Conservation (phyloP, 768 basidiomycete species). For the Rhodosporidiobolus sp. region DNA sequence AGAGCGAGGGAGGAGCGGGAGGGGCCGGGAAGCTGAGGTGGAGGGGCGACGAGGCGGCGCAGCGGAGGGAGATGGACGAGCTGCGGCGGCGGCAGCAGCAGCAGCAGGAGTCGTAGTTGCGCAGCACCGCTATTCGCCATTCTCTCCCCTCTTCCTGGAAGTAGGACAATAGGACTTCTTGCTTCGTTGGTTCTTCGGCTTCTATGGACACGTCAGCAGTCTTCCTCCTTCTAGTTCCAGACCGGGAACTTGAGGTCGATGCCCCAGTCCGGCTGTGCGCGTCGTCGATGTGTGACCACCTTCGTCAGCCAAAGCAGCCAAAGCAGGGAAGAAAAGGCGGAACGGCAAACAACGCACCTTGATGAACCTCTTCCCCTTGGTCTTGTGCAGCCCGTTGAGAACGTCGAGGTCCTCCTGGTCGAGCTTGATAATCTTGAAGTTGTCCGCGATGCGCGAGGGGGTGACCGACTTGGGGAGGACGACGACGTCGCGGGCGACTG, state of each 20-base stretch:
- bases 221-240: slow-evolving; percentile 14
- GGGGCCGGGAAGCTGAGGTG: no score
- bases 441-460: slow-evolving; percentile 62
- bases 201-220: neutral
- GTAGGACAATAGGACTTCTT: neutral
- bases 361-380: slow-evolving; percentile 59
- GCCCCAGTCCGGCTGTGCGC: slow-evolving; percentile 26
- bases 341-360: slow-evolving; percentile 47
- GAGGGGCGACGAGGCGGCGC: no score
- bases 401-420: slow-evolving; percentile 61
- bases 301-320: no score
- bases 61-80: no score
- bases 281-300: no score
- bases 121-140: no score
- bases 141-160: no score
- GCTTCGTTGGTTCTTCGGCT: neutral
- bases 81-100: no score
- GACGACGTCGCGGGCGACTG: slow-evolving; percentile 64
- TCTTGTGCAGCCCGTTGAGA: slow-evolving; percentile 62
- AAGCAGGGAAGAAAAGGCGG: neutral
- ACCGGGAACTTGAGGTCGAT: slow-evolving; percentile 31
- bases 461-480: slow-evolving; percentile 78
- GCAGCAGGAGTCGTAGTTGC: no score
- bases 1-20: no score
- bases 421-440: slow-evolving; percentile 62